These are phyloP conservation scores for Herpotrichia juniperi DNA, from an alignment of 2,329 filamentous ascomycete genomes.

Conservation along the genomic window DNA sequence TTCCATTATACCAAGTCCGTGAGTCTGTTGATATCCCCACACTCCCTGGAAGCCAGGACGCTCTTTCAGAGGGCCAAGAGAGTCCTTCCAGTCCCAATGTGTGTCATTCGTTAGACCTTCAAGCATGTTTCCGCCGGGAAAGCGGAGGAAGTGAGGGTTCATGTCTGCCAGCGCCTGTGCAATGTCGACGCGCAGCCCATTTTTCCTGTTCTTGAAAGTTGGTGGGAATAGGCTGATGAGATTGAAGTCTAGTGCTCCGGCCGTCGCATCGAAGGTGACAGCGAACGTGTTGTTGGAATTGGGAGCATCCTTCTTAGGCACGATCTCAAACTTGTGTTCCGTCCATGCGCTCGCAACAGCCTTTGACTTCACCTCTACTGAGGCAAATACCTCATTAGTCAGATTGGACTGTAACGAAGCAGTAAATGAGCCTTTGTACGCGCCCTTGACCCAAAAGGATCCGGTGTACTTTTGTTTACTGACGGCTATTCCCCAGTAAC, in stretches of 20 bases:
- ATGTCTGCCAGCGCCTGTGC: slow-evolving; percentile 44
- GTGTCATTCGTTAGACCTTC: slow-evolving; percentile 46
- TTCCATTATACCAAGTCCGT: slow-evolving; percentile 48
- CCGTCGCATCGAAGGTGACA: slow-evolving; percentile 52
- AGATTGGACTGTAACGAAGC: slow-evolving; percentile 18
- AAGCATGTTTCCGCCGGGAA: slow-evolving; percentile 56
- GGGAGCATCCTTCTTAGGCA: slow-evolving; percentile 31
- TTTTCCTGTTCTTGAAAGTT: slow-evolving; percentile 56
- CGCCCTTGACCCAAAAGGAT: slow-evolving; percentile 49
- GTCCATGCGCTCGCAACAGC: slow-evolving; percentile 16
- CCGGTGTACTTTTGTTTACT: slow-evolving; percentile 50
- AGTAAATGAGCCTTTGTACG: slow-evolving; percentile 31
- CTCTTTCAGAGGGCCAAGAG: slow-evolving; percentile 52
- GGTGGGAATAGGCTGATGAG: slow-evolving; percentile 58
- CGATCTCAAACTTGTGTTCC: slow-evolving; percentile 15
- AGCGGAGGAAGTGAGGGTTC: slow-evolving; percentile 45
- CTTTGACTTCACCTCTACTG: slow-evolving; percentile 12
- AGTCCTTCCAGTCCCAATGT: slow-evolving; percentile 58
- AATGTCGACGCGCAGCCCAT: slow-evolving; percentile 55
- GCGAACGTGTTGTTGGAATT: slow-evolving; percentile 56
- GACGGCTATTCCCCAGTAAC: slow-evolving; percentile 57
- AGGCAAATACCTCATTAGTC: slow-evolving; percentile 18
- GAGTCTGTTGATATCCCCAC: slow-evolving; percentile 48
- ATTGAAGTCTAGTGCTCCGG: slow-evolving; percentile 54
- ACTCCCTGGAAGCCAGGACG: slow-evolving; percentile 48